Percentiles rank a stretch among this genome's conserved stretches.
Conservation (phyloP, 2,329 filamentous ascomycete species). For the Talaromyces sp. region DNA sequence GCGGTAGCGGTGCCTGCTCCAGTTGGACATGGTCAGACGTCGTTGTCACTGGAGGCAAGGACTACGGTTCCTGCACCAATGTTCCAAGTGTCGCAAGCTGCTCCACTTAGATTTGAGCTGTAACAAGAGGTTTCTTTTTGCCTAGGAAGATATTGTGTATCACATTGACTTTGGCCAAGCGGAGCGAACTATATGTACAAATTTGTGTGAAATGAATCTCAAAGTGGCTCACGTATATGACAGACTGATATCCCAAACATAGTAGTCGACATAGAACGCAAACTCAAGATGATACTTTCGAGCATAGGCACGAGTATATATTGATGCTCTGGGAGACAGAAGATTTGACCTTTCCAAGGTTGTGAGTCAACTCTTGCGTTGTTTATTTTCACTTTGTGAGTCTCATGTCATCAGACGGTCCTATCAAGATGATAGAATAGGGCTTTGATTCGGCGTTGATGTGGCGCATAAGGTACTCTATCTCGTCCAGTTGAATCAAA, state of each 20-base stretch:
- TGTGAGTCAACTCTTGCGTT: no score
- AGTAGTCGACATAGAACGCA: no score
- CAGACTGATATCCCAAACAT: neutral
- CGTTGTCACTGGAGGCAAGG: constrained; percentile 51
- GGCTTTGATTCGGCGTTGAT: no score
- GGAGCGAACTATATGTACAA: neutral
- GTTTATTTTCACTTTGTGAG: no score
- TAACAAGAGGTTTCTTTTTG: neutral
- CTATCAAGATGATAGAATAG: no score
- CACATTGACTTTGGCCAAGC: neutral
- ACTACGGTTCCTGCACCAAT: constrained; percentile 40
- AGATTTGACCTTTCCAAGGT: no score
- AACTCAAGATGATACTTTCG: no score
- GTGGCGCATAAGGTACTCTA: no score
- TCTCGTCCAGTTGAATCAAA: no score
- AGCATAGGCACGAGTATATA: no score
- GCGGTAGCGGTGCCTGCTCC: constrained; percentile 50
- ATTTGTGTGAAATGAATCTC: neutral
- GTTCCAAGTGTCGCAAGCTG: constrained; percentile 38
- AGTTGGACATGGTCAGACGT: constrained; percentile 54
- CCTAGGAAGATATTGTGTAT: neutral
- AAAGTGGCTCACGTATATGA: neutral
- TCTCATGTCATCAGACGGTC: no score
- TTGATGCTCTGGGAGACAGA: no score
- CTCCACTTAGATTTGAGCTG: constrained; percentile 1